Evolutionary conservation across 1,139 yeast genomes (phyloP), one percentile per base, ranked within the genome.

Genomic region (Citeromyces hawaiiensis): DNA sequence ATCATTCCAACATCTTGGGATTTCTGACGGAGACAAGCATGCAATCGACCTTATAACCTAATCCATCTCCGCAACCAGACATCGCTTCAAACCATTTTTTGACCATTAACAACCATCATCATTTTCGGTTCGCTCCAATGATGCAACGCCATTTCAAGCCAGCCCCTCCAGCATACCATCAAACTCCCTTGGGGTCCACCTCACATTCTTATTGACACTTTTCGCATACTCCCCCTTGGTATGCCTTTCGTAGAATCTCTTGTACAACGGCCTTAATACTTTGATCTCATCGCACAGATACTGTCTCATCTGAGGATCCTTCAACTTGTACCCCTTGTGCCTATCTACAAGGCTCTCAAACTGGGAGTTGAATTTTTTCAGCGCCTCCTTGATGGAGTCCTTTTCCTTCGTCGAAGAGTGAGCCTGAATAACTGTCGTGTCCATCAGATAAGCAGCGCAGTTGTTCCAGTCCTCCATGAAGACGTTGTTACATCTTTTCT

Each of bases 381-480:
- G 88, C 52, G 85, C 77, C 44, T 91, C 96, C 53, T 91, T 93
- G 43, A 88, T 76, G 42, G 71, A 75, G 40, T 87, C 96, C 45
- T 77, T 76, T 47, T 88, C 94, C 52, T 87, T 88, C 30, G 73
- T 69, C 3, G 76, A 40, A 4, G 48, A 45, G 48, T 52, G 43
- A 4, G 38, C 35, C 10, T 40, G 40, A 17, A 68, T 66, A 25
- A 77, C 74, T 21, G 88, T 76, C 59, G 78, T 80, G 47, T 79
- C 87, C 63, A 88, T 78, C 40, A 88, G 68, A 41, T 74, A 70
- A 21, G 81, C 69, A 5, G 95, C 87, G 18, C 86, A 77, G 45
- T 69, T 70, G 48, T 83, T 81, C 96, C 96, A 88, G 48, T 81
- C 91, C 17, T 80, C 77, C 44, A 87, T 67, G 54, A 87, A 85